Evolutionary conservation across 2,329 filamentous ascomycete species (phyloP), one percentile per base, ranked within the genome.

Genomic region (Fusarium neocosmosporiellum): DNA sequence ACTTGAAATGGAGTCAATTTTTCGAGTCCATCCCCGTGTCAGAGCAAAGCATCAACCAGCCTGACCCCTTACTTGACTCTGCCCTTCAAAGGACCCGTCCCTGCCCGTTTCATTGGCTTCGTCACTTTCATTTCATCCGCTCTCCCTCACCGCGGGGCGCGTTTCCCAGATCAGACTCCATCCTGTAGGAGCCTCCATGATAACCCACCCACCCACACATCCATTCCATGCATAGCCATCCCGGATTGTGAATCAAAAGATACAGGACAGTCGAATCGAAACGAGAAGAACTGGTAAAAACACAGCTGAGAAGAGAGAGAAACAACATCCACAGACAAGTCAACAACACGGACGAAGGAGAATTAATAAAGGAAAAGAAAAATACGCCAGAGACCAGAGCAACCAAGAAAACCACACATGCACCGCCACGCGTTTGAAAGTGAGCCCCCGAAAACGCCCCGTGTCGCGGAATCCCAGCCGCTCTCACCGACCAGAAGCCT

Each of bases 401-500:
- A 62, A 55, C 34, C 64, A 74, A 46, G 36, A 37, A 50, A 50
- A n/a, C 18, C 46, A 50, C 18, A 13, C 43, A 61, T 53, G 18
- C 29, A 66, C 55, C 65, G 39, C 59, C 60, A 18, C 61, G 39
- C 59, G 59, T 65, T 36, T 10, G 55, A 60, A 64, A 66, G 65
- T 62, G 61, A 58, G 66, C 54, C 68, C 66, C 63, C 27, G 59
- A 54, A 73, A 77, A 77, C 73, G 75, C 75, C 75, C 72, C 66
- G 67, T 72, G 58, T 69, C 66, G 75, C 75, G 75, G 75, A 71
- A 71, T 74, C 74, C 80, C 74, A 80, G 79, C 78, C 80, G 80
- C 81, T 83, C 80, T 82, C 81, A 82, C 81, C 79, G 79, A 82
- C 79, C 75, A 78, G 76, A 80, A 78, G 73, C 73, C 74, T 71